phyloP scores from a whole-genome alignment of 2,329 filamentous ascomycete genomes.

The Aspergillus sp. region DNA sequence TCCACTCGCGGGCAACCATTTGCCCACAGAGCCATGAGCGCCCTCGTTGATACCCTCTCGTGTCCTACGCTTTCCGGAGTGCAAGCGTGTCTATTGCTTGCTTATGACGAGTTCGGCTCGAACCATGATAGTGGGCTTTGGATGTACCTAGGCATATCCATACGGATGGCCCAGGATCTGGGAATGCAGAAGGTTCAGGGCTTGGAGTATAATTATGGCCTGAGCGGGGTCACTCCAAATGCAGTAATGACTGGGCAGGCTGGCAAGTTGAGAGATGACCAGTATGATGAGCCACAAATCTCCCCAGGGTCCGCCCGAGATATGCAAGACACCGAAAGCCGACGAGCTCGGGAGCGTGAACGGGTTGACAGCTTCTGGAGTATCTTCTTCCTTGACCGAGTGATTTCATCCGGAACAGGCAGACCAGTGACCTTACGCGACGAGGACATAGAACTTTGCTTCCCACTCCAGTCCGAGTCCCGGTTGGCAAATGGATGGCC shows the following conservation, averaged over 20 bases:
- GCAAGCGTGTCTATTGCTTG: conserved; percentile 79
- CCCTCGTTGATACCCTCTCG: conserved; percentile 78
- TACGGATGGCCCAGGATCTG: conserved; percentile 77
- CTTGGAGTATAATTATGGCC: conserved; percentile 59
- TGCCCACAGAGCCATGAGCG: conserved; percentile 78
- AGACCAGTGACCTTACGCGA: conserved; percentile 80
- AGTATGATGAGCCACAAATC: conserved; percentile 46
- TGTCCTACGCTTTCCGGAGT: conserved; percentile 82
- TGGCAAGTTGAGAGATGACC: conserved; percentile 46
- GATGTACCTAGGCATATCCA: conserved; percentile 90
- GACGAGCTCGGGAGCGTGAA: conserved; percentile 71
- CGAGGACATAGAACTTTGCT: conserved; percentile 78
- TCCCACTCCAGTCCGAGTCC: conserved; percentile 59
- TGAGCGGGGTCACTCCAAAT: conserved; percentile 58
- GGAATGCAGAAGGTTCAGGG: conserved; percentile 81
- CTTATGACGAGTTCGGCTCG: conserved; percentile 85
- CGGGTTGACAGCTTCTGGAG: conserved; percentile 87
- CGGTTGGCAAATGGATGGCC: conserved; percentile 66
- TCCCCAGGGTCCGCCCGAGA: conserved; percentile 27
- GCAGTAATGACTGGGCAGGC: conserved; percentile 51
- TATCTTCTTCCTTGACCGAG: conserved; percentile 81
- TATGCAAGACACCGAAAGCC: conserved; percentile 55
- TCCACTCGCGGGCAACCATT: conserved; percentile 76
- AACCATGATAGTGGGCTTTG: conserved; percentile 86
- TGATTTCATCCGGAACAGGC: conserved; percentile 85